Evolutionary conservation across 768 basidiomycete genomes (phyloP), one percentile per base, ranked within the genome.

Genomic region (Butyriboletus loyo): DNA sequence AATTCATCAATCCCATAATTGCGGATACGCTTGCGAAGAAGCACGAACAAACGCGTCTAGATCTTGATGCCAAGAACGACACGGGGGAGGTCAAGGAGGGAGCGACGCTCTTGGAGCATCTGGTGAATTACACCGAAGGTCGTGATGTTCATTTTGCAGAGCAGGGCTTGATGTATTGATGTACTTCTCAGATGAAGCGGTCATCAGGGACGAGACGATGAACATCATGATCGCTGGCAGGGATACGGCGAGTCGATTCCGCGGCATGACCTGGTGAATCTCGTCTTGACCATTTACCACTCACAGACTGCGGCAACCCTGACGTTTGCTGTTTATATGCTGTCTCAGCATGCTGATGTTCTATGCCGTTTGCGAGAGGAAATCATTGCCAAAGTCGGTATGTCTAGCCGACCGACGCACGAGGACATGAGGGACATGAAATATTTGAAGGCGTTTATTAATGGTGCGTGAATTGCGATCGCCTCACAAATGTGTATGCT

Each of bases 381-480:
- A 67, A 76, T 87, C 42, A 63, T 82, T 6, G 62, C 65, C 30
- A 76, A 76, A 35, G 74, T 86, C 7, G 84, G 85, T 0, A 62
- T 69, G 1, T 71, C 69, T 1, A 71, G 73, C 1, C 70, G 75
- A 11, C 85, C 83, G 4, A 76, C 76, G 3, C 77, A 77, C 47
- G 79, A 82, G 39, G 79, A 83, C 55, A 77, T 86, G 57, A 72
- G 72, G 27, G 80, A 81, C 5, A 82, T 86, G 80, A 84, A 81
- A 62, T 86, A 79, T 55, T 65, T 86, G 14, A 72, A 82, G 24
- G 85, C 85, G 1, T 81, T 86, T 22, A 77, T 86, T 44, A 85
- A 86, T 55, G 84, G 84, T 83, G 21, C 13, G 69, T 45, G 4
- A 39, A 9, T 35, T 39, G 9, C 21, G 28, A 37, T 30, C 14